Percentiles rank a stretch among this genome's conserved stretches.
Evolutionary conservation across 2,329 filamentous ascomycete species (phyloP).

Genomic region (Chaetomiaceae sp.): DNA sequence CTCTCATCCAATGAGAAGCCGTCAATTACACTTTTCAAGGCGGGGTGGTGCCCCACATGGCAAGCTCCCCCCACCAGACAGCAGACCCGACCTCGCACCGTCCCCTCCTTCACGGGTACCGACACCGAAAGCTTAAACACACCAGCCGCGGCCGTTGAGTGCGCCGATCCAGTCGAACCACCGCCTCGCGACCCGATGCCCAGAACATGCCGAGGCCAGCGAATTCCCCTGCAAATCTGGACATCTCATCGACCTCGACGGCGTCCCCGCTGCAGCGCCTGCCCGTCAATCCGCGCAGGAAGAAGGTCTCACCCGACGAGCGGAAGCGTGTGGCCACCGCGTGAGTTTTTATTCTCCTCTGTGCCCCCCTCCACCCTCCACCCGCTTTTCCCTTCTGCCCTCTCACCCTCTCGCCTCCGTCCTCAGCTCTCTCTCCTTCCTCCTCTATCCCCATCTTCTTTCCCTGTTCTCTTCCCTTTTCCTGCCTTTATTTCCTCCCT

Average conservation of each 20-base stretch:
- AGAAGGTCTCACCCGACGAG: slow-evolving; percentile 43
- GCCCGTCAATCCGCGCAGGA: slow-evolving; percentile 46
- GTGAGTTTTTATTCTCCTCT: slow-evolving; percentile 39
- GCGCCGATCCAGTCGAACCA: not conserved
- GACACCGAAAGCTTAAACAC: slow-evolving; percentile 20
- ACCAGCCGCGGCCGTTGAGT: slow-evolving; percentile 7
- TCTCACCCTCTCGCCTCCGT: not conserved
- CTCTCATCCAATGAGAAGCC: slow-evolving; percentile 1
- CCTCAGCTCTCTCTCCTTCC: not conserved
- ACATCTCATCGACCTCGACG: slow-evolving; percentile 10
- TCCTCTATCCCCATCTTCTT: not conserved
- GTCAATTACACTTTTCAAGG: not conserved
- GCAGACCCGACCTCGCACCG: slow-evolving; percentile 14
- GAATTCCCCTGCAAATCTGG: slow-evolving; percentile 12
- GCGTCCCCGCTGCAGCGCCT: slow-evolving; percentile 32
- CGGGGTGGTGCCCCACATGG: not conserved
- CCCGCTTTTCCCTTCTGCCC: not conserved
- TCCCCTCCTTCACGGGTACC: slow-evolving; percentile 23
- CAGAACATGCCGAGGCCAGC: slow-evolving; percentile 19
- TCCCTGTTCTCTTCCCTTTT: not conserved
- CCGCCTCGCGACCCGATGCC: slow-evolving; percentile 9
- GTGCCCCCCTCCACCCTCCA: not conserved
- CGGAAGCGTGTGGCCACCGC: slow-evolving; percentile 47
- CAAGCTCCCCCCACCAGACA: slow-evolving; percentile 15
- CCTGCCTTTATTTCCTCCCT: not conserved